Conservation (phyloP, 345 rosid genomes). For the Salix viminalis region DNA sequence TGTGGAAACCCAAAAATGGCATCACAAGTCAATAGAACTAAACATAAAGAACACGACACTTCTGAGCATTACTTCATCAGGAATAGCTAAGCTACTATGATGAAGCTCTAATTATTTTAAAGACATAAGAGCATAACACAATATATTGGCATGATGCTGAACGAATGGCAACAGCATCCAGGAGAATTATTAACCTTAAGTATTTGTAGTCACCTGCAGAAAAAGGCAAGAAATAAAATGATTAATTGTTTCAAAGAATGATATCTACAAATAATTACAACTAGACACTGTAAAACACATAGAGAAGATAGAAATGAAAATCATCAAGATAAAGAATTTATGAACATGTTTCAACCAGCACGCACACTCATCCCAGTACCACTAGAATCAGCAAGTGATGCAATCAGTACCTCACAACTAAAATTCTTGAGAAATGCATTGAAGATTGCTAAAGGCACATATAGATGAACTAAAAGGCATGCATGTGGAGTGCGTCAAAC, state of each 20-base stretch:
- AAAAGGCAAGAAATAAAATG: slow-evolving; percentile 7
- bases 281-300: not conserved
- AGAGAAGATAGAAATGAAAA: not conserved
- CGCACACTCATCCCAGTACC: not conserved
- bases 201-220: slow-evolving; percentile 80
- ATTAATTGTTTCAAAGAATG: not conserved
- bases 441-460: too few relatives aligned
- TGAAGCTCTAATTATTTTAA: not conserved
- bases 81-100: not conserved
- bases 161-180: not conserved
- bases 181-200: slow-evolving; percentile 45
- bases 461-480: too few relatives aligned
- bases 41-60: too few relatives aligned
- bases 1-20: too few relatives aligned
- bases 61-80: not conserved
- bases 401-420: too few relatives aligned
- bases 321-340: not conserved
- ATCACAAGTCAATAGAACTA: too few relatives aligned
- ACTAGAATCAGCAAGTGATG: not conserved
- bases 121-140: not conserved
- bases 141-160: not conserved
- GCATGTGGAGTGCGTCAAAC: too few relatives aligned
- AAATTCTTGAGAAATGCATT: too few relatives aligned
- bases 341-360: not conserved
- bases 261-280: too few relatives aligned